phyloP scores from a whole-genome alignment of 129 eudicot genomes.

The Flaveria bidentis region DNA sequence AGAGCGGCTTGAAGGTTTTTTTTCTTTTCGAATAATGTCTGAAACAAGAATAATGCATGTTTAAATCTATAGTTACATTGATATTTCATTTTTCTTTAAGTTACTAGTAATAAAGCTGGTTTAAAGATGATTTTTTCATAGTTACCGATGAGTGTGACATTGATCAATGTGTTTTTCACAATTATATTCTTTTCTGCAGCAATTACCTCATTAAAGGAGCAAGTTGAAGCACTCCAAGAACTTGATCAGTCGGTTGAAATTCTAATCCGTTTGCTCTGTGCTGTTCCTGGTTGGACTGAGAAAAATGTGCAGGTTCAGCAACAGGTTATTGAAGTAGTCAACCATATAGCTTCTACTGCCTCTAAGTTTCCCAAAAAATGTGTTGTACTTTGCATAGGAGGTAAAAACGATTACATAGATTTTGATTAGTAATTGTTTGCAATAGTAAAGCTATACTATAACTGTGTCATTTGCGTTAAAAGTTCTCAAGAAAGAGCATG shows the following conservation, averaged over 20 bases:
- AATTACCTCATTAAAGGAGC: conserved; percentile 74
- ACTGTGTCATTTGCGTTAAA: not conserved
- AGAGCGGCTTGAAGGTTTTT: conserved; percentile 93
- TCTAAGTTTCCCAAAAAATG: conserved; percentile 90
- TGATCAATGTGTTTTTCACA: conserved; percentile 4
- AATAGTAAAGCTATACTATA: not conserved
- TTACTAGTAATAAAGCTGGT: not conserved
- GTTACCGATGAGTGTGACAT: not conserved
- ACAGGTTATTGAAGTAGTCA: conserved; percentile 84
- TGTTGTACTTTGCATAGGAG: conserved; percentile 88
- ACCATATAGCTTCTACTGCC: conserved; percentile 76
- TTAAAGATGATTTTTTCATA: not conserved
- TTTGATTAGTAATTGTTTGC: not conserved
- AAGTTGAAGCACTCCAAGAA: conserved; percentile 68
- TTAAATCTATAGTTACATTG: not conserved
- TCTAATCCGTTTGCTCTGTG: conserved; percentile 82
- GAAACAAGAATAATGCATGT: not conserved
- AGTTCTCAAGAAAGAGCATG: not conserved
- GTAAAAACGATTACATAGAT: conserved; percentile 34
- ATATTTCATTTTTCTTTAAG: not conserved
- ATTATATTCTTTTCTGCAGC: conserved; percentile 48
- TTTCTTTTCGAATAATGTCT: too few species aligned
- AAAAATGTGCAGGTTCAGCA: conserved; percentile 99
- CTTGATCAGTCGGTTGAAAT: conserved; percentile 80
- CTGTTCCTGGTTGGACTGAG: conserved; percentile 98